A percentile compares a stretch with the other conserved stretches of the same genome.
These are phyloP conservation scores for Tirmania nivea DNA, from an alignment of 495 filamentous ascomycete genomes.

Conservation along the genomic window DNA sequence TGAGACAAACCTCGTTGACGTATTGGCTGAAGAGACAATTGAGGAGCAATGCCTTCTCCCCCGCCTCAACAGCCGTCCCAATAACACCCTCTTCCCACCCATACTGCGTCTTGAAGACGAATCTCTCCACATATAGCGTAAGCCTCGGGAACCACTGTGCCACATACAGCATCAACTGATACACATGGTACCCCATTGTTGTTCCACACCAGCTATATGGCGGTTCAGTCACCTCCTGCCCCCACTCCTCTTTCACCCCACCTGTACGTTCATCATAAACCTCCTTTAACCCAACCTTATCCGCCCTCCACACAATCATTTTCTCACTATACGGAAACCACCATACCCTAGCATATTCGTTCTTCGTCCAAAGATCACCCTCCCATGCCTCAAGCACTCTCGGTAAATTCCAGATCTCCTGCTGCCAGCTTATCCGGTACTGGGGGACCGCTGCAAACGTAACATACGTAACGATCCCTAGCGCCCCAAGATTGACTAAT, in stretches of 20 bases:
- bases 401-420: slow-evolving; percentile 46
- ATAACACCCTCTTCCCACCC: slow-evolving; percentile 50
- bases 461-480: slow-evolving; percentile 79
- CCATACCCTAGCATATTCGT: slow-evolving; percentile 86
- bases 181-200: slow-evolving; percentile 60
- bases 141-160: slow-evolving; percentile 57
- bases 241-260: no score
- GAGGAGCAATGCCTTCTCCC: slow-evolving; percentile 64
- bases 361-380: slow-evolving; percentile 51
- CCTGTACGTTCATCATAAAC: neutral
- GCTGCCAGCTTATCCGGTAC: slow-evolving; percentile 68
- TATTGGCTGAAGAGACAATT: slow-evolving; percentile 93
- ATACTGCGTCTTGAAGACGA: slow-evolving; percentile 89
- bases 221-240: slow-evolving; percentile 18
- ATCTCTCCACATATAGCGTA: slow-evolving; percentile 73
- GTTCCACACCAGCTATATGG: slow-evolving; percentile 55
- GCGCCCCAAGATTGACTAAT: slow-evolving; percentile 63
- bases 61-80: slow-evolving; percentile 55
- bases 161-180: slow-evolving; percentile 67
- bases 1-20: slow-evolving; percentile 47
- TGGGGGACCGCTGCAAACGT: slow-evolving; percentile 54
- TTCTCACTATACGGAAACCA: slow-evolving; percentile 84
- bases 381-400: slow-evolving; percentile 53
- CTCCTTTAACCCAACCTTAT: slow-evolving; percentile 22
- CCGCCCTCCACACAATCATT: slow-evolving; percentile 71